Percentiles rank a stretch among this genome's conserved stretches.
Conservation (phyloP, 371 early-diverging fungal genomes). For the Sporodiniella umbellata region DNA sequence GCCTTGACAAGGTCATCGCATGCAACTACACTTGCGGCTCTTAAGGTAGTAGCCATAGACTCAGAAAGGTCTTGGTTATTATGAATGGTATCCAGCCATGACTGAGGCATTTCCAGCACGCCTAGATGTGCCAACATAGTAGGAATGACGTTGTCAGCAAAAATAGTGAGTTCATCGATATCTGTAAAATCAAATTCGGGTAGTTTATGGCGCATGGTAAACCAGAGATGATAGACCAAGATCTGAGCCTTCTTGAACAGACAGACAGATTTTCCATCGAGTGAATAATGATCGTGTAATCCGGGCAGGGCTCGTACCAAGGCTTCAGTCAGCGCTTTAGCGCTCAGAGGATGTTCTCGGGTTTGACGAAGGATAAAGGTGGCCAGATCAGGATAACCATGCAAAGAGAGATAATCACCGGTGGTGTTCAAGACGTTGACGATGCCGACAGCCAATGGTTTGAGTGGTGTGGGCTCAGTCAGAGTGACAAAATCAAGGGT, state of each 20-base stretch:
- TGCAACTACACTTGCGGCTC: constrained; percentile 70
- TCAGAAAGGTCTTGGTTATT: constrained; percentile 48
- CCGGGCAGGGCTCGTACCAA: constrained; percentile 64
- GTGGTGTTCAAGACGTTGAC: constrained; percentile 66
- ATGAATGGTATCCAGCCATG: constrained; percentile 49
- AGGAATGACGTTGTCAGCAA: constrained; percentile 76
- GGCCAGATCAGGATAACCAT: constrained; percentile 62
- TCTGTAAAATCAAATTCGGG: constrained; percentile 65
- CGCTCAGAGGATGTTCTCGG: constrained; percentile 33
- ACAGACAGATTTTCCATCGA: constrained; percentile 33
- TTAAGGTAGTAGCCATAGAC: constrained; percentile 50
- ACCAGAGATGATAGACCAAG: constrained; percentile 54
- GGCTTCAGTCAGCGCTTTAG: constrained; percentile 50
- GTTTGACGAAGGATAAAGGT: constrained; percentile 67
- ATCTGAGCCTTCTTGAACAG: constrained; percentile 69
- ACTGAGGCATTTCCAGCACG: constrained; percentile 49
- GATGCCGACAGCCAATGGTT: constrained; percentile 65
- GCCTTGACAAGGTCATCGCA: constrained; percentile 58
- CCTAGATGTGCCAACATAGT: constrained; percentile 59
- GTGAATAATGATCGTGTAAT: constrained; percentile 58
- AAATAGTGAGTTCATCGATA: constrained; percentile 60
- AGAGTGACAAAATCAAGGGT: constrained; percentile 64
- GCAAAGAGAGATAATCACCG: constrained; percentile 53
- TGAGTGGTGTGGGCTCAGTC: constrained; percentile 60
- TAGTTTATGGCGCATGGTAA: constrained; percentile 40